Conservation (phyloP, 2,329 filamentous ascomycete species). For the Colletotrichum chlorophyti region DNA sequence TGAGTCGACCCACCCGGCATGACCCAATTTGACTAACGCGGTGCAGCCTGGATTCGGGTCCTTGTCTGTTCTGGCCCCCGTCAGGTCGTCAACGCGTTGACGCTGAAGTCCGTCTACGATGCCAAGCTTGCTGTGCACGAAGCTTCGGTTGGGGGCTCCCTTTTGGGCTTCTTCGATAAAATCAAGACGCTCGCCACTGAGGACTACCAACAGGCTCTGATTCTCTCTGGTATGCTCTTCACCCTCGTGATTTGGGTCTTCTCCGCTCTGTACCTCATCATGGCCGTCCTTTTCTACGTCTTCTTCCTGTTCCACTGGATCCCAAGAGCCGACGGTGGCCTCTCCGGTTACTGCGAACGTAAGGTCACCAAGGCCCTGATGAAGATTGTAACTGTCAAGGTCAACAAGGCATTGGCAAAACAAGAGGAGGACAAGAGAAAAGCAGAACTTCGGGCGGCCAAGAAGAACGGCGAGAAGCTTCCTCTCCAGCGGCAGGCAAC, state of each 20-base stretch:
- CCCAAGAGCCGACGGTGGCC: conserved; percentile 77
- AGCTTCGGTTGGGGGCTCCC: conserved; percentile 62
- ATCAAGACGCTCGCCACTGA: conserved; percentile 74
- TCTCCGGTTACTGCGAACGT: conserved; percentile 86
- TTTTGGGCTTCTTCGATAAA: conserved; percentile 84
- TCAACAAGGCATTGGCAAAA: conserved; percentile 86
- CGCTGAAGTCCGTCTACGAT: conserved; percentile 83
- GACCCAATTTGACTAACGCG: conserved; percentile 18
- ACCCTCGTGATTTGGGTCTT: conserved; percentile 90
- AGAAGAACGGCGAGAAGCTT: conserved; percentile 58
- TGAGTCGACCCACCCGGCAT: conserved; percentile 36
- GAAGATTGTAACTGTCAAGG: conserved; percentile 83
- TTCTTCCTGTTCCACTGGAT: conserved; percentile 95
- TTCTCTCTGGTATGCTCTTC: conserved; percentile 91
- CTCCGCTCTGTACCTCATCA: conserved; percentile 75
- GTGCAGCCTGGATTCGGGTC: conserved; percentile 81
- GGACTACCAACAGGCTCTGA: conserved; percentile 80
- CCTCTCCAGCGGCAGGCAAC: conserved; percentile 67
- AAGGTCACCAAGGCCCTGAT: conserved; percentile 89
- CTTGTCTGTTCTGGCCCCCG: conserved; percentile 91
- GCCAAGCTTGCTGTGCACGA: conserved; percentile 69
- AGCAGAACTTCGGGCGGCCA: conserved; percentile 56
- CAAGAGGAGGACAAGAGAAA: conserved; percentile 68
- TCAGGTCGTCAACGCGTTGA: conserved; percentile 89
- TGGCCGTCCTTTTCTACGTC: conserved; percentile 80